A percentile compares a stretch with the other conserved stretches of the same genome.
Conservation (phyloP, 192 early-diverging fungal species). For the Coemansia sp. region DNA sequence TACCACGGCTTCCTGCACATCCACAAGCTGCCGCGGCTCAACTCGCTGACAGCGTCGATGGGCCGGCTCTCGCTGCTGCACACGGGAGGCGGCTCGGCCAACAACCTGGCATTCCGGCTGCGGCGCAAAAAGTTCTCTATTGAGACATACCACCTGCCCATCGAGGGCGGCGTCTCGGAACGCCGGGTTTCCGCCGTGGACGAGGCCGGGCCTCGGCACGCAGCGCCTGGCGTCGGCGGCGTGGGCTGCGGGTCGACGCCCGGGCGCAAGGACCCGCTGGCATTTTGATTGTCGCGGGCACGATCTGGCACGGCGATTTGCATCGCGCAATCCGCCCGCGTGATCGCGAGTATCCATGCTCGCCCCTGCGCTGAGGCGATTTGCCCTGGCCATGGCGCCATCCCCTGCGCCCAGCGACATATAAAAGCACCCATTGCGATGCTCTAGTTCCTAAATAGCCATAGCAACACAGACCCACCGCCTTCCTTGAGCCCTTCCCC, state of each 20-base stretch:
- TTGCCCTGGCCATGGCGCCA: too few species aligned
- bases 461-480: background rate
- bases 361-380: too few species aligned
- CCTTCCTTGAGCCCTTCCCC: background rate
- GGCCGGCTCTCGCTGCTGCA: constrained; percentile 63
- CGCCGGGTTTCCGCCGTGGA: constrained; percentile 46
- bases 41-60: constrained; percentile 66
- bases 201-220: constrained; percentile 4
- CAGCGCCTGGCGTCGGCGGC: constrained; percentile 2
- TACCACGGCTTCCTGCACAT: constrained; percentile 90
- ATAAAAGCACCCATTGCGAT: background rate
- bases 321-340: constrained; percentile 9
- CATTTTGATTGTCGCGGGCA: constrained; percentile 29
- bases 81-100: constrained; percentile 50
- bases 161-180: constrained; percentile 77
- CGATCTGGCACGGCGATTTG: constrained; percentile 9
- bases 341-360: constrained; percentile 7
- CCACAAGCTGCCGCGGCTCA: constrained; percentile 70
- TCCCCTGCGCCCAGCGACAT: too few species aligned
- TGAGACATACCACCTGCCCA: constrained; percentile 91
- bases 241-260: constrained; percentile 47
- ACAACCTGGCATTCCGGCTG: constrained; percentile 82
- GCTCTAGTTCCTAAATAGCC: background rate
- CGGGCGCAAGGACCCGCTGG: constrained; percentile 44
- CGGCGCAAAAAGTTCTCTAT: constrained; percentile 86